Conservation (phyloP, 768 basidiomycete genomes). For the Panus rudis region DNA sequence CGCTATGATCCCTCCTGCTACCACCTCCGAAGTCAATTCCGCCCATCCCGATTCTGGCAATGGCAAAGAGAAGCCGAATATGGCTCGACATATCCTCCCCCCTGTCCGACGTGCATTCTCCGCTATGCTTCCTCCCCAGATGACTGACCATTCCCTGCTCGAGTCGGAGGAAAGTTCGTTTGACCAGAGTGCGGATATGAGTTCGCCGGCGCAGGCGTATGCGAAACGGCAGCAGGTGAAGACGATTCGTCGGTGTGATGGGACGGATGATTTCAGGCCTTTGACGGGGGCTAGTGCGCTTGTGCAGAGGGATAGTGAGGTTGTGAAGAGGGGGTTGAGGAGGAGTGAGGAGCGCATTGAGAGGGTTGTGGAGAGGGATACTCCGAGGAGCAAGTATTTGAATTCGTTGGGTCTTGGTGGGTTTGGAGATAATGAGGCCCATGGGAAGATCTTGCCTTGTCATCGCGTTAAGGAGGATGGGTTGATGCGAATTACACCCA, state of each 20-base stretch:
- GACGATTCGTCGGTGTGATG: slow-evolving; percentile 74
- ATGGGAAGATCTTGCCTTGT: slow-evolving; percentile 92
- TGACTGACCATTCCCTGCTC: slow-evolving; percentile 35
- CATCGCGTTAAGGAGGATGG: slow-evolving; percentile 93
- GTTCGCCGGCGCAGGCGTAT: slow-evolving; percentile 78
- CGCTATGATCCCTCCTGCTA: slow-evolving; percentile 45
- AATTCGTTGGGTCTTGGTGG: slow-evolving; percentile 56
- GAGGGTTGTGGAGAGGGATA: slow-evolving; percentile 16
- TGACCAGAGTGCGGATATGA: slow-evolving; percentile 51
- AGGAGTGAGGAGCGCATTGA: slow-evolving; percentile 16
- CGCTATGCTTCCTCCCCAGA: slow-evolving; percentile 47
- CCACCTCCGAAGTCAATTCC: slow-evolving; percentile 17
- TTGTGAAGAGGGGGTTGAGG: slow-evolving; percentile 24
- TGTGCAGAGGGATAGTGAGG: slow-evolving; percentile 35
- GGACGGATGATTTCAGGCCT: slow-evolving; percentile 74
- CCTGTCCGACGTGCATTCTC: slow-evolving; percentile 70
- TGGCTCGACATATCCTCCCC: slow-evolving; percentile 27
- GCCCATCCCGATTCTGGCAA: slow-evolving; percentile 21
- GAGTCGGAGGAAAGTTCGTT: slow-evolving; percentile 41
- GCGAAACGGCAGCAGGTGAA: slow-evolving; percentile 69
- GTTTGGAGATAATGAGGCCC: slow-evolving; percentile 88
- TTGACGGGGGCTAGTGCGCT: slow-evolving; percentile 59
- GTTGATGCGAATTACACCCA: slow-evolving; percentile 76
- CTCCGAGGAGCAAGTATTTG: slow-evolving; percentile 25
- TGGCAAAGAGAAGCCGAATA: slow-evolving; percentile 10